Base-by-base conservation (phyloP, 2,329 filamentous ascomycete genomes). In the Aspergillus awamori region DNA sequence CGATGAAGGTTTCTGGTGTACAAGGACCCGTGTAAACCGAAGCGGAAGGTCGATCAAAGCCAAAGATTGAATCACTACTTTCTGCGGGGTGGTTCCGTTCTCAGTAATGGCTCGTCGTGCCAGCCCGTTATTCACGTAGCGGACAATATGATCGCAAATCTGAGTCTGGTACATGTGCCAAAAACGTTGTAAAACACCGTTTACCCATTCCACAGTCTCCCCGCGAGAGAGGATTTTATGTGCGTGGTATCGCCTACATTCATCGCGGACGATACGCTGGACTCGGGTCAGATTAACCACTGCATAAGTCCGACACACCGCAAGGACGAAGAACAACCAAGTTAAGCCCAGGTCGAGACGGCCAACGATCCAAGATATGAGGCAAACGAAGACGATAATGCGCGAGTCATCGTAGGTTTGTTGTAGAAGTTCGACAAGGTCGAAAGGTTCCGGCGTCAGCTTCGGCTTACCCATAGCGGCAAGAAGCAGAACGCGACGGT, bases 321-420 rank as follows among this genome's bases (percentile, higher is more conserved):
- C 63, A 4, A 66, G 60, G 33, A 66, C 33, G 26, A 66, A 33
- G 10, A 66, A 7, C 5, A 66, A 26, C 62, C 64, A 63, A 4
- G 59, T 24, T 38, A 58, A 53, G 6, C 60, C 49, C 10, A 65
- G 53, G 11, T 61, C 36, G 39, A 66, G 59, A 28, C 60, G 63
- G 41, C 63, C 59, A 15, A 66, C 53, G 3, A 48, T 24, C 64
- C 64, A 66, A 2, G 64, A 63, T 13, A 52, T 52, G 8, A 66
- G 53, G 17, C 64, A 66, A 28, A 41, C 63, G 38, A 65, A 36
- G 2, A 66, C 28, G 7, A 66, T 66, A 1, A 66, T 57, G 30
- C 64, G 64, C 8, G 64, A 65, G 13, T 66, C 64, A 10, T 55
- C 56, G 52, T 60, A 66, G 22, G 52, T 65, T 30, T 66, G 63